These are phyloP conservation scores for Fusarium annulatum DNA, from an alignment of 2,329 filamentous ascomycete genomes.

Conservation along the genomic window DNA sequence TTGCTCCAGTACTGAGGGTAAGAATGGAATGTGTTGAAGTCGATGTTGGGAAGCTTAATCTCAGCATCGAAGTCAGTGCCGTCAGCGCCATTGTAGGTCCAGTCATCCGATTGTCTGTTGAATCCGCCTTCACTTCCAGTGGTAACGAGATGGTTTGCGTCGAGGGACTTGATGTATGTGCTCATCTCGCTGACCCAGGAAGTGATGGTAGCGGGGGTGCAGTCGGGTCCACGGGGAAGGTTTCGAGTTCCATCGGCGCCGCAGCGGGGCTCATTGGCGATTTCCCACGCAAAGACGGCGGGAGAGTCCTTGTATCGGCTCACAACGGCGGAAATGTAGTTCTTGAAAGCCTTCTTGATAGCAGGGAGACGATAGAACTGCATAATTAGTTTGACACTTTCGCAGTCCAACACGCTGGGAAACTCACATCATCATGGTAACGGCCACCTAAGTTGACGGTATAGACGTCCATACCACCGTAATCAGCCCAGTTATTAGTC, in stretches of 20 bases:
- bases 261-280: conserved; percentile 70
- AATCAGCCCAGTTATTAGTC: conserved; percentile 70
- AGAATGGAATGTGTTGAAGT: conserved; percentile 66
- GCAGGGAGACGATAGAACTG: conserved; percentile 61
- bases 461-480: conserved; percentile 70
- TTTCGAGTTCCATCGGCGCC: conserved; percentile 59
- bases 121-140: conserved; percentile 70
- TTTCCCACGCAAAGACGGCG: conserved; percentile 74
- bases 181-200: conserved; percentile 66
- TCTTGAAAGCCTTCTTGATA: conserved; percentile 65
- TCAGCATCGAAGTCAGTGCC: conserved; percentile 66
- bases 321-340: conserved; percentile 70
- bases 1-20: conserved; percentile 68
- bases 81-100: conserved; percentile 59
- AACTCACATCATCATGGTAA: conserved; percentile 53
- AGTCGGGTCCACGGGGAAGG: conserved; percentile 54
- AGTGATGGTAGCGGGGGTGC: conserved; percentile 56
- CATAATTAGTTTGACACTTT: rapidly evolving
- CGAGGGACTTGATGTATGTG: conserved; percentile 63
- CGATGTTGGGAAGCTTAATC: conserved; percentile 56
- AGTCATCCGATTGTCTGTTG: conserved; percentile 56
- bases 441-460: conserved; percentile 64
- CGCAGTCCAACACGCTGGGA: rapidly evolving
- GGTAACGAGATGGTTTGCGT: conserved; percentile 64
- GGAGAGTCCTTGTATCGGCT: conserved; percentile 67